Evolutionary conservation across 2,329 filamentous ascomycete genomes (phyloP).

Genomic region (Macrophomina phaseolina): DNA sequence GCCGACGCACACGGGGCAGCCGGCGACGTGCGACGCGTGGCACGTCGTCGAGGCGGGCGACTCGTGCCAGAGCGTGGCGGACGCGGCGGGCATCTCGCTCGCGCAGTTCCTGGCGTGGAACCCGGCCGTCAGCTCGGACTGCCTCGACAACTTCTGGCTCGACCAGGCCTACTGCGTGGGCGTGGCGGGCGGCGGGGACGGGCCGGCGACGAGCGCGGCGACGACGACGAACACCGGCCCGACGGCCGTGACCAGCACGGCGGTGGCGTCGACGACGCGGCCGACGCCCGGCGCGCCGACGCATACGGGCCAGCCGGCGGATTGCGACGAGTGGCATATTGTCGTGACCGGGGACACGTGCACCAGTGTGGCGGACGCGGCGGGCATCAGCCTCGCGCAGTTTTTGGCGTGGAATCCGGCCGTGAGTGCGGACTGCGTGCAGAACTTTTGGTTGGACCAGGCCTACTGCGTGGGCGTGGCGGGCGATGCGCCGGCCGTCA

Average conservation of each 20-base stretch:
- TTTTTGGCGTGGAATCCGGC: conserved; percentile 1
- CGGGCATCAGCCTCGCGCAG: not conserved
- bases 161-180: not conserved
- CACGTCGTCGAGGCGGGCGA: not conserved
- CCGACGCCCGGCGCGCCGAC: not conserved
- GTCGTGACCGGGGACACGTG: conserved; percentile 6
- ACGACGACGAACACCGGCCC: no score
- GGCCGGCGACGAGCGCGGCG: not conserved
- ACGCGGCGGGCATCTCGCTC: not conserved
- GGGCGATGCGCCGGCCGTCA: not conserved
- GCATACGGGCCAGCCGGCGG: not conserved
- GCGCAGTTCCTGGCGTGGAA: conserved; percentile 25
- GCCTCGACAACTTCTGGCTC: not conserved
- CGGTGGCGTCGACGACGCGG: not conserved
- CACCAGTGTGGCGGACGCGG: not conserved
- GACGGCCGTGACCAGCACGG: not conserved
- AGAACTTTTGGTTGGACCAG: not conserved
- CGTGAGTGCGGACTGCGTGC: not conserved
- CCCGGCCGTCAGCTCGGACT: not conserved
- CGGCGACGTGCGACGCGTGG: not conserved
- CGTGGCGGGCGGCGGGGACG: not conserved
- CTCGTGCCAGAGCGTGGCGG: conserved; percentile 3
- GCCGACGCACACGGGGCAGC: not conserved
- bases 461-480: not conserved
- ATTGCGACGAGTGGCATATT: conserved; percentile 3